phyloP scores from a whole-genome alignment of 768 basidiomycete species.

The Mycena haematopus region DNA sequence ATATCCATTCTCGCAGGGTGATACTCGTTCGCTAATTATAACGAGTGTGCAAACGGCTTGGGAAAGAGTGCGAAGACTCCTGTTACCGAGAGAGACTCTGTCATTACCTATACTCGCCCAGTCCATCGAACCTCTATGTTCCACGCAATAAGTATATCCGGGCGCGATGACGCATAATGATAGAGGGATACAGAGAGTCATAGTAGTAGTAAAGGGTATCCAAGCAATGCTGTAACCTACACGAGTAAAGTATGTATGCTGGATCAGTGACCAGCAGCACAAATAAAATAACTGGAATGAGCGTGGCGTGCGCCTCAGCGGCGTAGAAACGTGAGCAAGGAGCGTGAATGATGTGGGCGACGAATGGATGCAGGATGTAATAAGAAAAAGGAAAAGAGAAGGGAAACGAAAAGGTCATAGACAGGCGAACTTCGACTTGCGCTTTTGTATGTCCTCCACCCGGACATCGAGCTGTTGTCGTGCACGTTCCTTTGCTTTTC shows the following conservation, averaged over 20 bases:
- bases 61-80: too few species aligned
- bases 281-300: slow-evolving; percentile 38
- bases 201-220: slow-evolving; percentile 42
- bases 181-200: slow-evolving; percentile 46
- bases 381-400: slow-evolving; percentile 28
- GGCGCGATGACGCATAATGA: slow-evolving; percentile 23
- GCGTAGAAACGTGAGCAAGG: slow-evolving; percentile 37
- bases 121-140: too few species aligned
- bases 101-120: too few species aligned
- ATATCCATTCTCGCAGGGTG: too few species aligned
- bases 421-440: slow-evolving; percentile 93
- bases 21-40: too few species aligned
- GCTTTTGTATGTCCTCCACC: slow-evolving; percentile 83
- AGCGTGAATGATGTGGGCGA: slow-evolving; percentile 28
- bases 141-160: slow-evolving; percentile 14
- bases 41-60: too few species aligned
- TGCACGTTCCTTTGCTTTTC: slow-evolving; percentile 86
- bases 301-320: slow-evolving; percentile 40
- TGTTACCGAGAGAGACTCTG: too few species aligned
- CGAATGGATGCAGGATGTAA: slow-evolving; percentile 25
- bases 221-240: slow-evolving; percentile 37
- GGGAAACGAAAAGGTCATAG: slow-evolving; percentile 52
- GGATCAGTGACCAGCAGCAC: slow-evolving; percentile 23
- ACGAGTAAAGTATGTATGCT: slow-evolving; percentile 39
- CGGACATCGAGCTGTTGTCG: slow-evolving; percentile 86